Conservation (phyloP, 371 early-diverging fungal genomes). For the Actinomortierella ambigua region DNA sequence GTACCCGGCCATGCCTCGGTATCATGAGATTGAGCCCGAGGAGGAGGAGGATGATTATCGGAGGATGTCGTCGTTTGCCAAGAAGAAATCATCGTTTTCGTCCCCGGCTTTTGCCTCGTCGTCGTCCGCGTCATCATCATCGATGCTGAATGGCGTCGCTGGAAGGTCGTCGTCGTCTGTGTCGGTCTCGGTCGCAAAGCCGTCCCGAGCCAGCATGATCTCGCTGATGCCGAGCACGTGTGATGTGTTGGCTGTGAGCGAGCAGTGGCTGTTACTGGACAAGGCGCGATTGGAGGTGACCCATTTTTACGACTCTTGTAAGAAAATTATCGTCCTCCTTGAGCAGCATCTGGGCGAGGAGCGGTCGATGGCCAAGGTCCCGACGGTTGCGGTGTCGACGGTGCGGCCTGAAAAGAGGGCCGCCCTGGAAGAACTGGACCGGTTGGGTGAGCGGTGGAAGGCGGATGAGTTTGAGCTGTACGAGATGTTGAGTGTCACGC, state of each 20-base stretch:
- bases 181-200: neutral
- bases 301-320: slow-evolving; percentile 50
- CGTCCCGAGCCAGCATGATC: slow-evolving; percentile 1
- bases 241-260: slow-evolving; percentile 28
- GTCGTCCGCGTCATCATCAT: too few species aligned
- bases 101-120: too few species aligned
- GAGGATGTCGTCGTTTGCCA: too few species aligned
- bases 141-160: too few species aligned
- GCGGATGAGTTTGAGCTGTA: slow-evolving; percentile 38
- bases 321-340: slow-evolving; percentile 46
- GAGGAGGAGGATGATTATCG: slow-evolving; percentile 8
- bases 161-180: too few species aligned
- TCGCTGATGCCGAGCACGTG: slow-evolving; percentile 18
- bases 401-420: slow-evolving; percentile 24
- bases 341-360: slow-evolving; percentile 46
- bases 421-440: slow-evolving; percentile 29
- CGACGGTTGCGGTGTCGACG: neutral
- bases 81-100: too few species aligned
- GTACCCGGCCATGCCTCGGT: slow-evolving; percentile 32
- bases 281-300: slow-evolving; percentile 44
- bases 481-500: slow-evolving; percentile 23
- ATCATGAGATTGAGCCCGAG: slow-evolving; percentile 8
- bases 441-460: slow-evolving; percentile 34
- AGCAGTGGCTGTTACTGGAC: slow-evolving; percentile 21
- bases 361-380: slow-evolving; percentile 22